These are phyloP conservation scores for Lodderomyces elongisporus DNA, from an alignment of 1,139 yeast species.

Conservation along the genomic window DNA sequence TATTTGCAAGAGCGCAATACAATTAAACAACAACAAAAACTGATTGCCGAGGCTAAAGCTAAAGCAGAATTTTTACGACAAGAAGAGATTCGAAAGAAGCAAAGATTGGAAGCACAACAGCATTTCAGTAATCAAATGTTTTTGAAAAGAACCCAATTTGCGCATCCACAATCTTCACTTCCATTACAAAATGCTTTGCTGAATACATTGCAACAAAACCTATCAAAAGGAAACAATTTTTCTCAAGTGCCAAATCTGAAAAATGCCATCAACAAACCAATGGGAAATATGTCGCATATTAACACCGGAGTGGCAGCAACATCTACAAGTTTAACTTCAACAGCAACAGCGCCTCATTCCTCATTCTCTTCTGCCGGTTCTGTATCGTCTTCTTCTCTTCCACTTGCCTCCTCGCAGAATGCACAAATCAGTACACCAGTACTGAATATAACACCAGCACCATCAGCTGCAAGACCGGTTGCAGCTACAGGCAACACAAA, in stretches of 20 bases:
- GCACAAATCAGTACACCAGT: constrained; percentile 4
- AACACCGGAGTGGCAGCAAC: constrained; percentile 17
- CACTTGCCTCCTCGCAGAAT: constrained; percentile 3
- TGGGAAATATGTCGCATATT: not conserved
- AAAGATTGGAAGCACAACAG: constrained; percentile 26
- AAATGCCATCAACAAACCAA: not conserved
- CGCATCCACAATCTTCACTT: not conserved
- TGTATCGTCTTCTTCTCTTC: too few species aligned
- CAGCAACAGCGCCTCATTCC: not conserved
- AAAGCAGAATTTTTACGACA: constrained; percentile 51
- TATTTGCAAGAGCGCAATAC: constrained; percentile 78
- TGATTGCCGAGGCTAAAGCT: constrained; percentile 53
- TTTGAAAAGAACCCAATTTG: constrained; percentile 1
- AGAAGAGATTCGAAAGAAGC: constrained; percentile 46
- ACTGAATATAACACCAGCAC: not conserved
- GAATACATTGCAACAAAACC: too few species aligned
- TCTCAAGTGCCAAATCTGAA: not conserved
- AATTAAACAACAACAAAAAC: constrained; percentile 64
- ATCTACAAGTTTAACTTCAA: not conserved
- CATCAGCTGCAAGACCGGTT: not conserved
- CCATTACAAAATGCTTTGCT: not conserved
- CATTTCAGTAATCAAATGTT: constrained; percentile 22
- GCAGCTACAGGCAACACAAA: not conserved
- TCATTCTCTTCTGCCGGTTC: not conserved
- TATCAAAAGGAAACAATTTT: too few species aligned